phyloP scores from a whole-genome alignment of 1,284 basidiomycete genomes.

The Gomphus sp. region DNA sequence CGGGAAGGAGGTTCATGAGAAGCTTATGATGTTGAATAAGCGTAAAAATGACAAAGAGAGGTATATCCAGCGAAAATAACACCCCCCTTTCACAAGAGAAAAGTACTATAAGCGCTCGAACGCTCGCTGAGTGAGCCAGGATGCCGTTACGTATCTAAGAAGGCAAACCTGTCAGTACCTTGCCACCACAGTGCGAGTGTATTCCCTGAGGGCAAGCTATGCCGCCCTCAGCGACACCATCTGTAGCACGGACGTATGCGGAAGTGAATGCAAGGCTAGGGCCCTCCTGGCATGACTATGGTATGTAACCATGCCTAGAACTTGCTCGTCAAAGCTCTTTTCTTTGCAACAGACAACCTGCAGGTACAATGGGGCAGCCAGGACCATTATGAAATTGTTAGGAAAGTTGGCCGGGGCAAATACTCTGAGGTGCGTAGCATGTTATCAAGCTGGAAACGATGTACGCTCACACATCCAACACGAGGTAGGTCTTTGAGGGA shows the following conservation, averaged over 20 bases:
- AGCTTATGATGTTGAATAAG: neutral
- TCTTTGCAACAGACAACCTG: slow-evolving; percentile 58
- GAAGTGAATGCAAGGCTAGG: slow-evolving; percentile 68
- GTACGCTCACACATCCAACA: slow-evolving; percentile 9
- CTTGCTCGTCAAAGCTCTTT: slow-evolving; percentile 12
- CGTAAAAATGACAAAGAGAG: neutral
- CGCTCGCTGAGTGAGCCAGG: slow-evolving; percentile 2
- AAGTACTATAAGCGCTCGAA: neutral
- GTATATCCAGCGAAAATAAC: neutral
- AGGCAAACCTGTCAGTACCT: neutral
- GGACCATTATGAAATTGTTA: slow-evolving; percentile 97
- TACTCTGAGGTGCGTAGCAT: slow-evolving; percentile 76
- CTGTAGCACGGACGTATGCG: slow-evolving; percentile 65
- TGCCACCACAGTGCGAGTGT: neutral
- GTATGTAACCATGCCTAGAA: slow-evolving; percentile 27
- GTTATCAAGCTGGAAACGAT: slow-evolving; percentile 10
- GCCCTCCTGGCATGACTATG: slow-evolving; percentile 76
- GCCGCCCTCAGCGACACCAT: slow-evolving; percentile 20
- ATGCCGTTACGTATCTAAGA: neutral
- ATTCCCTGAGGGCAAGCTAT: slow-evolving; percentile 1
- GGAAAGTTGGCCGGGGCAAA: slow-evolving; percentile 95
- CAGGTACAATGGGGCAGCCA: slow-evolving; percentile 93
- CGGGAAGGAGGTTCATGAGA: neutral
- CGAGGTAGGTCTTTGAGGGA: slow-evolving; percentile 87
- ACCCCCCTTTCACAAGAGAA: neutral